Base-by-base conservation (phyloP, 1,284 basidiomycete species). In the Cerioporus squamosus region DNA sequence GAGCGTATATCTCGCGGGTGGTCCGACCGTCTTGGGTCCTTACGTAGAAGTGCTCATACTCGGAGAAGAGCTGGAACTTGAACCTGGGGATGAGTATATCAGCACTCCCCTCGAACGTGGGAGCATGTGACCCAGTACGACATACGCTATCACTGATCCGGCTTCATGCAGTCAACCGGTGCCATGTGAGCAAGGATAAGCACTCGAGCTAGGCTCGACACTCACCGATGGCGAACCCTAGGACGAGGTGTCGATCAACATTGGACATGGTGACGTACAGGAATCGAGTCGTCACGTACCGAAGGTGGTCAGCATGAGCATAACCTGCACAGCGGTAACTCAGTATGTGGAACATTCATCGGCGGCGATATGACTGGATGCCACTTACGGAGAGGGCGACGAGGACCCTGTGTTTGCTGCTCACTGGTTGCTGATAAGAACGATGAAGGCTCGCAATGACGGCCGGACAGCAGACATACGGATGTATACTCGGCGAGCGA, bases 31-130 rank as follows among this genome's bases (percentile, higher is more conserved):
- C 29, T 2, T 29, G 29, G 3, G 29, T 10, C 29, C 52, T 39
- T 18, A 53, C 52, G 18, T 46, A 46, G 24, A 46, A 53, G 36
- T 29, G 52, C 38, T 53, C n/a, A 9, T 46, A 46, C n/a, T 53
- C 44, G 23, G 39, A 9, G 15, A 18, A 42, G 14, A 39, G 5
- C 23, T 52, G 31, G 12, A 39, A 36, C 36, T 53, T 26, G 52
- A 53, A 53, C 22, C 52, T 53, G 33, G 7, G 7, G 18, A 46
- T 14, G 22, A 42, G 3, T n/a, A n/a, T n/a, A n/a, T 24, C 20
- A 53, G 33, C n/a, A 26, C 22, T 14, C 5, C 8, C 6, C 8
- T 26, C n/a, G n/a, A n/a, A n/a, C n/a, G n/a, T 18, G 3, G 15
- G 3, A 2, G 5, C 12, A 4, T 2, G 14, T 14, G n/a, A 36